Conservation (phyloP, 1,284 basidiomycete genomes). For the Cystobasidium sp. region DNA sequence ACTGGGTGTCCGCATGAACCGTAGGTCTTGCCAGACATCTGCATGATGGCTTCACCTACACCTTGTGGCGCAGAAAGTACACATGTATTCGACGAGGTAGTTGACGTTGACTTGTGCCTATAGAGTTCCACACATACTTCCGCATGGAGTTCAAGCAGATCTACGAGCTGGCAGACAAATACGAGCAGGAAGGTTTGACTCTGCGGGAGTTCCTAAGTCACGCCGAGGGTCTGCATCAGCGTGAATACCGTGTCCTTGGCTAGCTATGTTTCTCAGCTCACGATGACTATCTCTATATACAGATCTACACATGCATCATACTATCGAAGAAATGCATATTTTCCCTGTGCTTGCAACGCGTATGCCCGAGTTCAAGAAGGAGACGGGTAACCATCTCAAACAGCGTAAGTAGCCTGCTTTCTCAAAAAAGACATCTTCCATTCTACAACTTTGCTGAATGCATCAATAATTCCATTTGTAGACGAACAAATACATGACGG, state of each 20-base stretch:
- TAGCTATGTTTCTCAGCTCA: background rate
- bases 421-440: background rate
- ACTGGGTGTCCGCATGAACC: conserved; percentile 23
- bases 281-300: conserved; percentile 27
- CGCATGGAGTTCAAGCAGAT: conserved; percentile 31
- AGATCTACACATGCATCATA: conserved; percentile 52
- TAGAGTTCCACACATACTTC: conserved; percentile 42
- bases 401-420: conserved; percentile 19
- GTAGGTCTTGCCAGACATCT: background rate
- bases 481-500: conserved; percentile 37
- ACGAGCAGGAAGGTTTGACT: conserved; percentile 15
- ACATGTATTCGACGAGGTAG: background rate
- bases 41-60: background rate
- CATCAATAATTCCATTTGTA: background rate
- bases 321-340: conserved; percentile 53
- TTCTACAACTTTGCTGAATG: background rate
- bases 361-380: conserved; percentile 50
- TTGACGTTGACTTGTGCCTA: background rate
- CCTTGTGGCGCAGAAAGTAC: background rate
- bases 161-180: conserved; percentile 28
- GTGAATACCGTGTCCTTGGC: conserved; percentile 4
- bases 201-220: conserved; percentile 10
- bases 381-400: conserved; percentile 25
- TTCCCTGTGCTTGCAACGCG: conserved; percentile 52
- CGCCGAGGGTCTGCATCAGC: conserved; percentile 30